Conservation (phyloP, 805 yeast genomes). For the Yamadazyma takamatsuzukensis region DNA sequence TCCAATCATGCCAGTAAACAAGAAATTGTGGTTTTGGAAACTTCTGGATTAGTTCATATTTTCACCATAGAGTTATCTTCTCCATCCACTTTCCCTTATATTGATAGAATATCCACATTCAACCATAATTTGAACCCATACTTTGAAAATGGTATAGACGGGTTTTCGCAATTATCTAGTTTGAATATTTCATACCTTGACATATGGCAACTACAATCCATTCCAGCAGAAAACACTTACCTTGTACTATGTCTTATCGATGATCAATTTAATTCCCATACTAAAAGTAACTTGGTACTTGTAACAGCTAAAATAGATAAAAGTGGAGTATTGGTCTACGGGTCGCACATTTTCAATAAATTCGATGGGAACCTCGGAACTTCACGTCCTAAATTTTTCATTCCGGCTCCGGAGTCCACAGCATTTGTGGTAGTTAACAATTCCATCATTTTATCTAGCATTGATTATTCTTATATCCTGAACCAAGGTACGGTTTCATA, state of each 20-base stretch:
- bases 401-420: constrained; percentile 57
- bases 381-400: constrained; percentile 43
- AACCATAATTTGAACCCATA: constrained; percentile 29
- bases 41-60: constrained; percentile 37
- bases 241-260: constrained; percentile 34
- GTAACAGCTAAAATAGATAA: constrained; percentile 51
- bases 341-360: constrained; percentile 64
- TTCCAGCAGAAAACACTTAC: constrained; percentile 26
- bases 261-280: constrained; percentile 10
- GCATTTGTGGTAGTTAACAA: constrained; percentile 59
- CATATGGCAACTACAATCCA: constrained; percentile 44
- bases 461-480: constrained; percentile 34
- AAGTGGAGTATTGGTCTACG: constrained; percentile 51
- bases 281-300: constrained; percentile 35
- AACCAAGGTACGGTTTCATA: constrained; percentile 18
- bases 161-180: constrained; percentile 45
- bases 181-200: constrained; percentile 57
- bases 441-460: constrained; percentile 64
- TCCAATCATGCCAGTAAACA: constrained; percentile 47
- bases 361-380: constrained; percentile 12
- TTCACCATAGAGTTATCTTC: constrained; percentile 26
- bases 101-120: constrained; percentile 24
- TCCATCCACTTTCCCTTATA: constrained; percentile 23
- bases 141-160: constrained; percentile 31
- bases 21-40: constrained; percentile 42